phyloP scores from a whole-genome alignment of 2,329 filamentous ascomycete species.

The Fusarium sp. region DNA sequence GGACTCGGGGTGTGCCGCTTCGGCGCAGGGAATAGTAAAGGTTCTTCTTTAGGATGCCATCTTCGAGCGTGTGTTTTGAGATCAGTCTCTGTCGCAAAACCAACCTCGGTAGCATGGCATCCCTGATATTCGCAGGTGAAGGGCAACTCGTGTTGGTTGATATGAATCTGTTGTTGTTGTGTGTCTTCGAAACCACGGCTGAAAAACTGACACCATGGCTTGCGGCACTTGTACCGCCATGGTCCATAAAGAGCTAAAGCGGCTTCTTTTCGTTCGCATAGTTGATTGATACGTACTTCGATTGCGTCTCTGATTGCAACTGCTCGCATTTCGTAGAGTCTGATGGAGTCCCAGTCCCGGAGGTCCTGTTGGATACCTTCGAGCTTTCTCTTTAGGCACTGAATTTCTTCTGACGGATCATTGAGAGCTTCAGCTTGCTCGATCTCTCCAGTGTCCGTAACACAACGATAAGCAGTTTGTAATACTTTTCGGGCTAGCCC shows the following conservation, averaged over 20 bases:
- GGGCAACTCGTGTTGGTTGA: neutral
- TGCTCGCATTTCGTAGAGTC: neutral
- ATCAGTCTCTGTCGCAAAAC: neutral
- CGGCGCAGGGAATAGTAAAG: neutral
- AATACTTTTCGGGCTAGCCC: neutral
- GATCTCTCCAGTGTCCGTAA: neutral
- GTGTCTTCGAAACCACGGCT: fast-evolving
- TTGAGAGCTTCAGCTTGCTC: fast-evolving
- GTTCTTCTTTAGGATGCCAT: neutral
- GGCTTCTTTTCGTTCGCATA: fast-evolving
- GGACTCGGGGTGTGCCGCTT: too few relatives aligned
- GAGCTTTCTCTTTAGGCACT: neutral
- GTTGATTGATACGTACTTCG: neutral
- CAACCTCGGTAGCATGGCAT: neutral
- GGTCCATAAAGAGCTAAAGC: neutral
- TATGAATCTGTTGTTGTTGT: neutral
- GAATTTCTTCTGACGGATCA: fast-evolving
- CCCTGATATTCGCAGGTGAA: neutral
- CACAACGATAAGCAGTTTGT: fast-evolving
- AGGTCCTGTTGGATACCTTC: neutral
- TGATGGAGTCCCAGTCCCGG: neutral
- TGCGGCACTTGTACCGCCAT: neutral
- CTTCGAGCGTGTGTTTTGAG: neutral
- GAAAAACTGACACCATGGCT: neutral
- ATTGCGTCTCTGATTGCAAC: neutral